Evolutionary conservation across 257 asterid genomes (phyloP).

Genomic region (Orobanche coerulescens): DNA sequence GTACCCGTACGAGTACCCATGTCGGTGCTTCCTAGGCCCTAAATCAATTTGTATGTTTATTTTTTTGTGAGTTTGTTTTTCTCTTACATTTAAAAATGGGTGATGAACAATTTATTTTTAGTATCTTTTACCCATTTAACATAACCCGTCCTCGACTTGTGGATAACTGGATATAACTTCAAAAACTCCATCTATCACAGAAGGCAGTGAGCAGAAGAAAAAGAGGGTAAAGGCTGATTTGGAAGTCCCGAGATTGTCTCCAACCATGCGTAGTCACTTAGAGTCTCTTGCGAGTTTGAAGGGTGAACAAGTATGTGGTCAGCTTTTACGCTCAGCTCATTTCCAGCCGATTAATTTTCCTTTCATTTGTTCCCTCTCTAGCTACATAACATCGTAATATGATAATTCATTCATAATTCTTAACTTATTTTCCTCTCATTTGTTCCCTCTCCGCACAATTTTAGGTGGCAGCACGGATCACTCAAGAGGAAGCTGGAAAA

Average conservation of each 20-base stretch:
- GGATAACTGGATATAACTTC: slow-evolving; percentile 16
- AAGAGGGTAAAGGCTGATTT: slow-evolving; percentile 78
- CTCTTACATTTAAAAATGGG: background rate
- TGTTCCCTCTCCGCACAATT: slow-evolving; percentile 4
- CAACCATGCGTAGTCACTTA: slow-evolving; percentile 54
- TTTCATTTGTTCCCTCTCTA: background rate
- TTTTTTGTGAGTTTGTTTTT: background rate
- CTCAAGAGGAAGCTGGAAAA: slow-evolving; percentile 77
- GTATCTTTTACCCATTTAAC: background rate
- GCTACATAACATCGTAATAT: background rate
- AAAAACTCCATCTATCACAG: slow-evolving; percentile 40
- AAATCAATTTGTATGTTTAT: too few relatives aligned
- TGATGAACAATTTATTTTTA: background rate
- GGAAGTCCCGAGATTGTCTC: slow-evolving; percentile 56
- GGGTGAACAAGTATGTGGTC: slow-evolving; percentile 78
- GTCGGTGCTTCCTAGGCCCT: too few relatives aligned
- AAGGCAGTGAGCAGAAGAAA: slow-evolving; percentile 80
- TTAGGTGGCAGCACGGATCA: slow-evolving; percentile 95
- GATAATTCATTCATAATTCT: too few relatives aligned
- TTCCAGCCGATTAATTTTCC: background rate
- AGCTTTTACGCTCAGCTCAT: slow-evolving; percentile 3
- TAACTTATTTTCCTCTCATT: too few relatives aligned
- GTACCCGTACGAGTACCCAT: too few relatives aligned
- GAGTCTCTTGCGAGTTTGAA: slow-evolving; percentile 82
- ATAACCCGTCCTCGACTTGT: background rate